These are phyloP conservation scores for Carex pumila DNA, from an alignment of 176 grass and related monocot genomes.

Conservation along the genomic window DNA sequence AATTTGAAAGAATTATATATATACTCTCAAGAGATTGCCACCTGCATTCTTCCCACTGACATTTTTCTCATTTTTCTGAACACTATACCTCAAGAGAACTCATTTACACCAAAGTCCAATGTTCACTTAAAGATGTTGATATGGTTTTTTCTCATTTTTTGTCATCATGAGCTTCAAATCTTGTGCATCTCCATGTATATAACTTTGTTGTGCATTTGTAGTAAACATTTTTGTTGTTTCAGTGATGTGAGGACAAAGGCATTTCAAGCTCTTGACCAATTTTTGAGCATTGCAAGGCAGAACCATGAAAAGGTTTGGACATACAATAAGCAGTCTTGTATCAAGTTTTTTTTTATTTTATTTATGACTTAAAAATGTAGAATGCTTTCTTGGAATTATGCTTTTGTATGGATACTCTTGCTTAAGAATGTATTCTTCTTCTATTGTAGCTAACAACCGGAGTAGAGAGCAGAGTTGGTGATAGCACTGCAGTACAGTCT, in stretches of 20 bases:
- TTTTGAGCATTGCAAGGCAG: slow-evolving; percentile 76
- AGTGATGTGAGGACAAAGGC: slow-evolving; percentile 98
- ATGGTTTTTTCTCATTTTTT: slow-evolving; percentile 1
- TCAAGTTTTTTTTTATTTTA: slow-evolving; percentile 2
- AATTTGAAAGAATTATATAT: slow-evolving; percentile 1
- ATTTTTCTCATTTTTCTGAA: neutral
- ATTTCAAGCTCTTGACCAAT: slow-evolving; percentile 94
- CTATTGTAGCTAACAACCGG: slow-evolving; percentile 52
- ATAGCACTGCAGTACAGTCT: slow-evolving; percentile 45
- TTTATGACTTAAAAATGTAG: slow-evolving; percentile 4
- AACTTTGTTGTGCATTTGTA: slow-evolving; percentile 5
- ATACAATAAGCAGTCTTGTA: slow-evolving; percentile 20
- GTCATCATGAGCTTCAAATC: neutral
- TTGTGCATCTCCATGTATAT: neutral
- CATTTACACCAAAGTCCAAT: neutral
- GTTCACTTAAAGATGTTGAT: neutral
- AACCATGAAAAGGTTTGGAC: slow-evolving; percentile 79
- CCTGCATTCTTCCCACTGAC: neutral
- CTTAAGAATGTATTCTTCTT: slow-evolving; percentile 7
- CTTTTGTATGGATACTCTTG: neutral
- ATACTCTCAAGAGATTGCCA: neutral
- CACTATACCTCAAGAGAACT: neutral
- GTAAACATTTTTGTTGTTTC: slow-evolving; percentile 16
- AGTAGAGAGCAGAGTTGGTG: slow-evolving; percentile 38
- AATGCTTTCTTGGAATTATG: neutral